Evolutionary conservation across 257 asterid species (phyloP).

Genomic region (Penstemon eatonii): DNA sequence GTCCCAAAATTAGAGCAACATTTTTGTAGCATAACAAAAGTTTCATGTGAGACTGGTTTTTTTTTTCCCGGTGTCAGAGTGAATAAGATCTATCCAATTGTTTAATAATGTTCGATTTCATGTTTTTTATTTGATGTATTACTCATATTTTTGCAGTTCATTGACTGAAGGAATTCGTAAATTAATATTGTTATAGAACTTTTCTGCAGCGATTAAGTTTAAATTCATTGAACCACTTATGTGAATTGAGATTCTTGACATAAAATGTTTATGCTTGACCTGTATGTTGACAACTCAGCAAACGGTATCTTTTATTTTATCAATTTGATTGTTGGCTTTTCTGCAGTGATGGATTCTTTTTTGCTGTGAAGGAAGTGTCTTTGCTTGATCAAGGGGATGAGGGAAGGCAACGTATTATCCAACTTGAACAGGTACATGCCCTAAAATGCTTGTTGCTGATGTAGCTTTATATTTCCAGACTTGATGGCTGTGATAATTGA

Average conservation of each 20-base stretch:
- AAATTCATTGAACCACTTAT: not conserved
- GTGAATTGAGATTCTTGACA: not conserved
- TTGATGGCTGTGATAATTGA: constrained; percentile 8
- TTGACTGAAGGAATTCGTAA: not conserved
- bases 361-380: constrained; percentile 92
- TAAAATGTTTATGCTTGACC: constrained; percentile 13
- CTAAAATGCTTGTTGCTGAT: constrained; percentile 11
- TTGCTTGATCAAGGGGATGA: constrained; percentile 87
- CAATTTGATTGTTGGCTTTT: constrained; percentile 23
- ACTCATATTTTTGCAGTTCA: not conserved
- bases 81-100: not conserved
- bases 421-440: constrained; percentile 80
- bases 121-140: too few species aligned
- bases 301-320: constrained; percentile 1
- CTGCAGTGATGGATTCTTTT: constrained; percentile 93
- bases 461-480: constrained; percentile 4
- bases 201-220: too few species aligned
- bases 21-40: too few species aligned
- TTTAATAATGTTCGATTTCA: not conserved
- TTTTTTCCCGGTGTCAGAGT: too few species aligned
- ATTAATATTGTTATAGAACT: not conserved
- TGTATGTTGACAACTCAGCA: constrained; percentile 14
- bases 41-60: too few species aligned
- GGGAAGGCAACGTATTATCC: constrained; percentile 72
- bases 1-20: not conserved